A percentile compares a stretch with the other conserved stretches of the same genome.
phyloP scores from a whole-genome alignment of 768 basidiomycete species.

The Chalciporus sphaerocephalus region DNA sequence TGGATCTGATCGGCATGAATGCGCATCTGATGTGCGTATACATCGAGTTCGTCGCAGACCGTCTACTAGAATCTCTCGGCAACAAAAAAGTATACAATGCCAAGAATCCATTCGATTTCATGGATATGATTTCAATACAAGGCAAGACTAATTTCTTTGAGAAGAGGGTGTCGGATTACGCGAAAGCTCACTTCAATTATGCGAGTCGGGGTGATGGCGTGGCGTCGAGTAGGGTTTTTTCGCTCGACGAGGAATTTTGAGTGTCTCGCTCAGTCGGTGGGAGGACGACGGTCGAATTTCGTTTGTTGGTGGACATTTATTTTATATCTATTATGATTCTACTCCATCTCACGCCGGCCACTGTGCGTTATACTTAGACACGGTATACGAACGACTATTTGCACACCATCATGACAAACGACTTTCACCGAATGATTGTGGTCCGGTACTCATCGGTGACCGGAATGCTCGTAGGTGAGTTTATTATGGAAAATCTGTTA shows the following conservation, averaged over 20 bases:
- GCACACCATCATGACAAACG: no score
- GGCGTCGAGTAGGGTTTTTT: conserved; percentile 23
- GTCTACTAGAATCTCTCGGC: conserved; percentile 80
- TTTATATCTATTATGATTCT: no score
- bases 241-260: conserved; percentile 21
- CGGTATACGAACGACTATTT: no score
- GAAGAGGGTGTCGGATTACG: conserved; percentile 81
- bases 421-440: no score
- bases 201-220: conserved; percentile 3
- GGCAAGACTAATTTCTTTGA: conserved; percentile 97
- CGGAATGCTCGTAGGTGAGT: no score
- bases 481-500: no score
- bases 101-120: conserved; percentile 85
- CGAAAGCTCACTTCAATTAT: conserved; percentile 53
- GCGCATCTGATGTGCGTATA: conserved; percentile 79
- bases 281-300: no score
- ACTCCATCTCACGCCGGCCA: no score
- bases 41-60: conserved; percentile 89
- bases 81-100: conserved; percentile 70
- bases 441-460: no score
- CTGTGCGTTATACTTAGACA: no score
- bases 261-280: no score
- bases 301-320: no score
- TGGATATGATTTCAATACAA: conserved; percentile 90
- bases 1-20: conserved; percentile 89